Evolutionary conservation across 148 eudicot genomes (phyloP), one percentile per base, ranked within the genome.

Genomic region (Nepenthes mirabilis): DNA sequence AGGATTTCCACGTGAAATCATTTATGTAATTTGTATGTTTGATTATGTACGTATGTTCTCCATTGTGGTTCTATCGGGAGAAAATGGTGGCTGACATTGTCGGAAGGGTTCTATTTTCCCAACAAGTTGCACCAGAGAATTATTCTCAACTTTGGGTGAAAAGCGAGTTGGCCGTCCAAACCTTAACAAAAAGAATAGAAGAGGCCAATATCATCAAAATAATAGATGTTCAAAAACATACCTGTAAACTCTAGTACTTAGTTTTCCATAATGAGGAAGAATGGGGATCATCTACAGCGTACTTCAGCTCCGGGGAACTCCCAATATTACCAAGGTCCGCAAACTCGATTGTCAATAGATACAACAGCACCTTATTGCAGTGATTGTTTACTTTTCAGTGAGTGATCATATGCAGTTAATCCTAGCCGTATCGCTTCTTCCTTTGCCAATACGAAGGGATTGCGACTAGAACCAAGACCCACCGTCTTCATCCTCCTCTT

Each of bases 401-500:
- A 85, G 50, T 66, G 67, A n/a, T 60, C 47, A 61, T 80, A 86
- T 9, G 99, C 99, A 35, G 67, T 63, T n/a, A 79, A 75, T 66
- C 99, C 99, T 45, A 93, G 91, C 95, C 91, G 88, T 62, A 63
- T 52, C 5, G 82, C 65, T 68, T 93, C 89, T 40, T 66, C 53
- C 67, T 69, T 77, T 37, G 60, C 65, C 72, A 40, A 57, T 33
- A 5, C 77, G 79, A 49, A 5, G 52, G 52, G 52, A 40, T 66
- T 80, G 68, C 70, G 56, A 50, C 13, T 40, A 33, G 68, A 60
- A 37, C 43, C 72, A 6, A 33, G 43, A 12, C 37, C 36, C 14
- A 66, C 55, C 36, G 60, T 56, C 63, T 63, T 63, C 85, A 86
- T 80, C 80, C 82, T 82, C 67, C 65, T 76, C 72, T 71, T 80